Base-by-base conservation (phyloP, 495 filamentous ascomycete species). In the Lasiosphaeria ovina region DNA sequence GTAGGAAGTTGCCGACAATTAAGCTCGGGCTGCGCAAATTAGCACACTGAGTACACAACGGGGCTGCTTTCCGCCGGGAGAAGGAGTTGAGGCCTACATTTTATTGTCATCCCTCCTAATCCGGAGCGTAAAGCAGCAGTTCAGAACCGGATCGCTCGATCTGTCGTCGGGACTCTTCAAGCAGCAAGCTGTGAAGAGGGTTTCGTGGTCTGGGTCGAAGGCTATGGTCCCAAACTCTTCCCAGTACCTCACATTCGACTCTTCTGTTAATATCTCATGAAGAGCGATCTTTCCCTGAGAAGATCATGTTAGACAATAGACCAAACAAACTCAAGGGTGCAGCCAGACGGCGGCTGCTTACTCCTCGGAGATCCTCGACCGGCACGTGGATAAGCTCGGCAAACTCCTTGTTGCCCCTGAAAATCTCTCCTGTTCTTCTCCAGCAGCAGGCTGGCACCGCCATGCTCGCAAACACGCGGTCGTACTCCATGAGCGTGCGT, bases 191-290 rank as follows among this genome's bases (percentile, higher is more conserved):
- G 95, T 98, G 63, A 98, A 79, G 78, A 99, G 93, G 12, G 93
- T 93, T 74, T 98, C 97, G 73, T 98, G 94, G n/a, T 83, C 86
- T 57, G 85, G 86, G 70, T 99, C 94, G 68, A 99, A 99, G 24
- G 95, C 94, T 67, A 99, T 97, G n/a, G 90, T 90, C 14, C 93
- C 92, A 69, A 98, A 98, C 67, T 98, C 97, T 75, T 99, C 93
- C 94, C 94, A 99, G 68, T 99, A 99, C 72, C 89, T 89, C 62
- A 98, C 95, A 51, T 95, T 83, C 58, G 93, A 93, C 52, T 94
- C 90, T 75, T 98, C 94, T 6, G 89, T 89, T 40, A 99, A 85
- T 54, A 99, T 92, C 68, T 99, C 92, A 72, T 99, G 96, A 40
- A 99, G 83, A 9, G 93, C 90, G 60, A 97, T 85, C 72, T 96